Evolutionary conservation across 495 filamentous ascomycete species (phyloP).

Genomic region (Podospora pseudopauciseta): DNA sequence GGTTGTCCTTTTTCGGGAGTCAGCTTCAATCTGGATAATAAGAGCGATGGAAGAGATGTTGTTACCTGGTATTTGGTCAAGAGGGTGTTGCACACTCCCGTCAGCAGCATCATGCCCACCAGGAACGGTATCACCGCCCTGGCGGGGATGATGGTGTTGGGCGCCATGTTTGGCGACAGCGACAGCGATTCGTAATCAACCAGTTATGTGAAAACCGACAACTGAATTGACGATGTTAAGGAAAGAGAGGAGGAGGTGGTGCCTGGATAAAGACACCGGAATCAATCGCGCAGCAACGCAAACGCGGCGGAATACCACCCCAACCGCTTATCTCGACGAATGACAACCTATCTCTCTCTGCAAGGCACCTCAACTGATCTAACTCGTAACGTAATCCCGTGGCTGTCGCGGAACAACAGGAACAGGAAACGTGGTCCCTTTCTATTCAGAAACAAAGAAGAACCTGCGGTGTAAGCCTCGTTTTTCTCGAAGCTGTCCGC

Average conservation of each 20-base stretch:
- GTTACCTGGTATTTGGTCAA: constrained; percentile 90
- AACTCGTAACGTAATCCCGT: neutral
- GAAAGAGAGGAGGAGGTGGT: neutral
- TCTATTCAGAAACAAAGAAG: neutral
- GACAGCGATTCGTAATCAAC: neutral
- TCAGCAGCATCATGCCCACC: constrained; percentile 85
- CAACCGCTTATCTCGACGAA: neutral
- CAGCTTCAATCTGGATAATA: neutral
- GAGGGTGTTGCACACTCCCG: constrained; percentile 93
- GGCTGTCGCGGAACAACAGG: neutral
- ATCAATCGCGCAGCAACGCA: no score
- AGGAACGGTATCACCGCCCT: constrained; percentile 72
- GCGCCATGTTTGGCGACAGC: constrained; percentile 28
- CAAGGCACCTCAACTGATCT: neutral
- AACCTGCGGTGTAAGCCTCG: neutral
- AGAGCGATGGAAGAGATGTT: constrained; percentile 12
- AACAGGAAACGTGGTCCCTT: constrained; percentile 5
- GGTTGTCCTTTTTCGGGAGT: constrained; percentile 65
- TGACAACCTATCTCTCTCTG: neutral
- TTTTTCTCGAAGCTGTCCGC: neutral
- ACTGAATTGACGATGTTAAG: neutral
- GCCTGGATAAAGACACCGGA: constrained; percentile 16
- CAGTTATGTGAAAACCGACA: neutral
- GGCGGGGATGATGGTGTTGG: constrained; percentile 34
- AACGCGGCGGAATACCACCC: neutral